Base-by-base conservation (phyloP, 768 basidiomycete species). In the Tylopilus intermedius region DNA sequence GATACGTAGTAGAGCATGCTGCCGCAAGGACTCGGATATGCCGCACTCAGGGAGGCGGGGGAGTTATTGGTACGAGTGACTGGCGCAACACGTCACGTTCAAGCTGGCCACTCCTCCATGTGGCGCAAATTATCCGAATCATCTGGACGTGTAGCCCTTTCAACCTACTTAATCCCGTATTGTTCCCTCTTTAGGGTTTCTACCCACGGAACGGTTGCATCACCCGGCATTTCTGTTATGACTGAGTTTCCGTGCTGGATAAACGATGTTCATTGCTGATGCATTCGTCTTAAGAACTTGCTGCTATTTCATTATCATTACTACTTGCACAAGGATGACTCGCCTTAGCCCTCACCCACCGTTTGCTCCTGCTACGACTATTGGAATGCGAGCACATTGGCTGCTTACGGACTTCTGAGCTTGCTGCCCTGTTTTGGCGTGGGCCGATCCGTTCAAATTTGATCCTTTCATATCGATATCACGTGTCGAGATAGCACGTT, bases 181-280 rank as follows among this genome's bases (percentile, higher is more conserved):
- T 62, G 62, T 67, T 38, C 49, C 54, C 62, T 58, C 27, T 18
- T 59, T 54, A 32, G 52, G 65, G 64, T 33, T 55, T 65, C 55
- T 51, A 44, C 27, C 37, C 47, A 41, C 29, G 50, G 41, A 50
- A 54, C 41, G 8, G 30, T 50, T 45, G 38, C 54, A 53, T 53
- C 53, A 47, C n/a, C 37, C 5, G 46, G 32, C 47, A 53, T 61
- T 54, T 44, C 42, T 38, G 32, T 55, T 58, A 49, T 43, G 22
- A 53, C 55, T 50, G 54, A 58, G 51, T 29, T 57, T 47, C 46
- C 45, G 50, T 49, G 3, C 44, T 5, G 18, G 32, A 43, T 44
- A 37, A 41, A 47, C n/a, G 40, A 48, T 10, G 26, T 50, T 54
- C 43, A 51, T 50, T 58, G 54, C 51, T 18, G 14, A 50, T 53